Evolutionary conservation across 2,329 filamentous ascomycete genomes (phyloP), one percentile per base, ranked within the genome.

Genomic region (Niveomyces coronatus): DNA sequence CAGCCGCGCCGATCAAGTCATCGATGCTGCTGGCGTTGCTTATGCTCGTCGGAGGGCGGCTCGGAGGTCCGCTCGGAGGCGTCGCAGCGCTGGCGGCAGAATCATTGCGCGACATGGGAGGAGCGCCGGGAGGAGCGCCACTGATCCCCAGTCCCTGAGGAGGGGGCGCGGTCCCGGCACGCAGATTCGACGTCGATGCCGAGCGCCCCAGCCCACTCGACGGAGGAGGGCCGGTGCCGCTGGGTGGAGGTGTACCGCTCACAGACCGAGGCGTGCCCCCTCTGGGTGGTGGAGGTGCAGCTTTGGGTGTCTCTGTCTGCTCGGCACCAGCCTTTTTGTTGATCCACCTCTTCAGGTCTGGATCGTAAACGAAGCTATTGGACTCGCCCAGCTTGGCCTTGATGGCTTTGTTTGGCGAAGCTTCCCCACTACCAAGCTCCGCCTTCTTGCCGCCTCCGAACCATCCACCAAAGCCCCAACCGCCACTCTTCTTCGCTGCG

Each of bases 311-410:
- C 18, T 71, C 65, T 8, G 64, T 63, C 30, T 73, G 74, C 39
- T 82, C 79, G 7, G 75, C 72, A 10, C 80, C 80, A 9, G 77
- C 76, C 56, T 94, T 95, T 68, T 95, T 95, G 67, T 98, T 96
- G 56, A 98, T 71, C 93, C 93, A 98, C 56, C 91, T 87, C 67
- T 94, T 93, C 37, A 94, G 73, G n/a, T 95, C 85, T 3, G 87
- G 83, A 54, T 98, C 91, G 53, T 91, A 98, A 48, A 89, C 82
- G 60, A 98, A 95, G 31, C 79, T 86, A 58, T 78, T 94, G 53
- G 91, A 78, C 59, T 98, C 93, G 44, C 89, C 93, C 8, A 98
- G 74, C 53, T 98, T 98, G 45, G 93, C 91, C 49, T 76, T 79
- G 57, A 95, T 85, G n/a, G 88, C 66, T 53, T 81, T 81, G 53